A percentile compares a stretch with the other conserved stretches of the same genome.
Evolutionary conservation across 768 basidiomycete species (phyloP).

Genomic region (Lactarius hengduanensis): DNA sequence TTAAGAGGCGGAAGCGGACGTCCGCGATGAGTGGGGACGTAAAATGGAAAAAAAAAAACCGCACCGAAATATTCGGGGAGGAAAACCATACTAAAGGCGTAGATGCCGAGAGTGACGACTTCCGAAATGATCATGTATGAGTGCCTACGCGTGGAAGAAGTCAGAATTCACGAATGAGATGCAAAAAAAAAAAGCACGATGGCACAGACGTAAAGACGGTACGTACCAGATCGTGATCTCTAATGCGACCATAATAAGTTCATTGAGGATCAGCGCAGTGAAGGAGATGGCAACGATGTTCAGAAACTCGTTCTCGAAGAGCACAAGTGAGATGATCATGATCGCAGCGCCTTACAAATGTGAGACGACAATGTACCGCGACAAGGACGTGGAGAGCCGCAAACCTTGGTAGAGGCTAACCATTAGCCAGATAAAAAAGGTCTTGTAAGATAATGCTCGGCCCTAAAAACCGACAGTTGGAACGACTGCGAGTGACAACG

Average conservation of each 20-base stretch:
- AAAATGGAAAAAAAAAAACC: slow-evolving; percentile 32
- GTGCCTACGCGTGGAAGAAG: slow-evolving; percentile 56
- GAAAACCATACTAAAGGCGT: slow-evolving; percentile 88
- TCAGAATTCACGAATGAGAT: slow-evolving; percentile 4
- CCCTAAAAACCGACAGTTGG: slow-evolving; percentile 52
- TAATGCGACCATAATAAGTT: slow-evolving; percentile 97
- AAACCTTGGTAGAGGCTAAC: slow-evolving; percentile 96
- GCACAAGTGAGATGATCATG: slow-evolving; percentile 95
- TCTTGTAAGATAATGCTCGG: slow-evolving; percentile 92
- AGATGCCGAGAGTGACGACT: slow-evolving; percentile 83
- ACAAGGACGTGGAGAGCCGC: not conserved
- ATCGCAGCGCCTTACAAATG: slow-evolving; percentile 77
- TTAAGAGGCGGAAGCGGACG: not conserved
- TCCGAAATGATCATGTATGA: slow-evolving; percentile 93
- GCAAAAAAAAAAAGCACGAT: not conserved
- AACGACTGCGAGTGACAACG: not conserved
- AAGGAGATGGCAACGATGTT: slow-evolving; percentile 99
- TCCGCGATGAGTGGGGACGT: not conserved
- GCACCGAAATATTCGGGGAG: slow-evolving; percentile 96
- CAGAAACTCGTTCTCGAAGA: slow-evolving; percentile 96
- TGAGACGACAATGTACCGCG: slow-evolving; percentile 25
- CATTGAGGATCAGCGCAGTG: slow-evolving; percentile 92
- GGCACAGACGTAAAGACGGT: not conserved
- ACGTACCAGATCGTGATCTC: slow-evolving; percentile 93
- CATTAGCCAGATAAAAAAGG: slow-evolving; percentile 97